Evolutionary conservation across 2,329 filamentous ascomycete species (phyloP).

Genomic region (Aspergillus sp.): DNA sequence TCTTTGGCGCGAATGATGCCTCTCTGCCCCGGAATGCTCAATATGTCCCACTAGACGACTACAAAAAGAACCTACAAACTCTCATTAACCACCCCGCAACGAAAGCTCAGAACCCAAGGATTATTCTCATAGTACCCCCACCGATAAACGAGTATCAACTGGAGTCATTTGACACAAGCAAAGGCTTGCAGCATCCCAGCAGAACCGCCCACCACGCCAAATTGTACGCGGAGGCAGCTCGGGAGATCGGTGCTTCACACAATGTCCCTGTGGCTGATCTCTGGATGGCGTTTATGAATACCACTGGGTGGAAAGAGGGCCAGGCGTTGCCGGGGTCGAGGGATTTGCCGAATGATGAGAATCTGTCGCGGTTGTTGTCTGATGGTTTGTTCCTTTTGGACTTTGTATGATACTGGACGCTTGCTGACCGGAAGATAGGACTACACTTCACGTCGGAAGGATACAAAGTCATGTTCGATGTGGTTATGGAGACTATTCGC

Average conservation of each 20-base stretch:
- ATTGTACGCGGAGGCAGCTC: constrained; percentile 59
- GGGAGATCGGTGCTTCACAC: constrained; percentile 52
- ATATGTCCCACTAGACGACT: constrained; percentile 69
- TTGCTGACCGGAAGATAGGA: constrained; percentile 28
- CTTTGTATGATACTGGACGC: neutral
- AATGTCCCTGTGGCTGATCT: constrained; percentile 66
- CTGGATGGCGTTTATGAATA: constrained; percentile 68
- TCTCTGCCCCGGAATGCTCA: constrained; percentile 63
- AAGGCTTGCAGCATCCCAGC: constrained; percentile 44
- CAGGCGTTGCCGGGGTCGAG: constrained; percentile 51
- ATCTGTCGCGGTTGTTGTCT: constrained; percentile 45
- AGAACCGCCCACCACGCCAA: constrained; percentile 57
- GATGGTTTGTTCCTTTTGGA: constrained; percentile 44
- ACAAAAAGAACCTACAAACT: constrained; percentile 61
- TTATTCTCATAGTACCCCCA: constrained; percentile 71
- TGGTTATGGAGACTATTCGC: constrained; percentile 47
- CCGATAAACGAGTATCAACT: constrained; percentile 71
- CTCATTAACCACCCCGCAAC: constrained; percentile 69
- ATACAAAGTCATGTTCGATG: constrained; percentile 50
- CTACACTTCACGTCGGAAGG: constrained; percentile 53
- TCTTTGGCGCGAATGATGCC: constrained; percentile 89
- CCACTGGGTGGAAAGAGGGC: constrained; percentile 48
- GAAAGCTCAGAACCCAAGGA: constrained; percentile 62
- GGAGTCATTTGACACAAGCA: constrained; percentile 41
- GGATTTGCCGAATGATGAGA: constrained; percentile 52